Percentiles rank a stretch among this genome's conserved stretches.
Evolutionary conservation across 2,329 filamentous ascomycete genomes (phyloP).

Genomic region (Aspergillus ustus): DNA sequence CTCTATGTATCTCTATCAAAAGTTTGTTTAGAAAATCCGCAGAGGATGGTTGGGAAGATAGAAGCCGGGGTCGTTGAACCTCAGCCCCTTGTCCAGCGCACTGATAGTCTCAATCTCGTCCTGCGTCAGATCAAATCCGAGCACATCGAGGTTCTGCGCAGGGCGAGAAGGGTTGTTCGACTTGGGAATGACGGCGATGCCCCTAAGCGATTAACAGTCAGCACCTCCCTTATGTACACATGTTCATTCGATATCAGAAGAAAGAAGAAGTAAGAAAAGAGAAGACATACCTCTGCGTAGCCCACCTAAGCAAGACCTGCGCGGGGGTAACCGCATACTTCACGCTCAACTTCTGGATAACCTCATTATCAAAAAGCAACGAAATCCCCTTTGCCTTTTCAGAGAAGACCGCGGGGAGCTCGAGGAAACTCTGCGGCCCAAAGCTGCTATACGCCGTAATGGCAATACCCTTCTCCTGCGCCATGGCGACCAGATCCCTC

Average conservation of each 20-base stretch:
- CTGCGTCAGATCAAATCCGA: background rate
- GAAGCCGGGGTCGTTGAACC: background rate
- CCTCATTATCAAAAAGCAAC: background rate
- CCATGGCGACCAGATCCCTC: background rate
- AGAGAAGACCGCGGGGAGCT: background rate
- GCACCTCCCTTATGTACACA: too few species aligned
- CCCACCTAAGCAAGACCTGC: background rate
- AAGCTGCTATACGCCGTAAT: background rate
- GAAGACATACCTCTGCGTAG: background rate
- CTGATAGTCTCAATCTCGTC: background rate
- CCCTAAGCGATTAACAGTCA: background rate
- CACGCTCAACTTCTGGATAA: background rate
- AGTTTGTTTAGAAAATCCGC: background rate
- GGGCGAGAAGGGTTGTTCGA: background rate
- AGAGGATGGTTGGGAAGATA: background rate
- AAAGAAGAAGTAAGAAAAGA: background rate
- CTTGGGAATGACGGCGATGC: background rate
- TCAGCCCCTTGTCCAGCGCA: background rate
- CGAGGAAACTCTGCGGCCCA: background rate
- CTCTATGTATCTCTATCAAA: background rate
- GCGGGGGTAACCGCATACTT: background rate
- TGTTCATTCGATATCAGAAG: background rate
- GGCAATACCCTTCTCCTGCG: background rate
- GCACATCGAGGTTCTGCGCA: background rate
- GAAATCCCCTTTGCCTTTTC: background rate